phyloP scores from a whole-genome alignment of 2,329 filamentous ascomycete genomes.

The Coleophoma eucalyptorum region DNA sequence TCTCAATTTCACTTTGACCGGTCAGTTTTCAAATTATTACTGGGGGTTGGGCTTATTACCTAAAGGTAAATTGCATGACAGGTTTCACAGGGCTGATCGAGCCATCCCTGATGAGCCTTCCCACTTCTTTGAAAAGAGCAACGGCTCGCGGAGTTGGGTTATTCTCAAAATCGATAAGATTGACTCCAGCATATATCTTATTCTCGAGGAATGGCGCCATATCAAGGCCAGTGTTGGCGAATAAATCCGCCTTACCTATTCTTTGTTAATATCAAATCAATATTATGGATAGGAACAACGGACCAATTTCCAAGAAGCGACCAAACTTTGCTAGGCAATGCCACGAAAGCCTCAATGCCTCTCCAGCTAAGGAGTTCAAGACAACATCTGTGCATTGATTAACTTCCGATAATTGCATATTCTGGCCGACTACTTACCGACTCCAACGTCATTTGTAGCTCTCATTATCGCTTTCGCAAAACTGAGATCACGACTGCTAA shows the following conservation, averaged over 20 bases:
- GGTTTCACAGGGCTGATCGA: background rate
- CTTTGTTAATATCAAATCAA: too few relatives aligned
- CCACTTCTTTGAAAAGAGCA: constrained; percentile 6
- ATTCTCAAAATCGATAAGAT: constrained; percentile 11
- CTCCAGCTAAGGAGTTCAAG: background rate
- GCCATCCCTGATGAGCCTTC: background rate
- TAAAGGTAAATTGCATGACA: constrained; percentile 3
- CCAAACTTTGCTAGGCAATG: constrained; percentile 18
- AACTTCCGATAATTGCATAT: background rate
- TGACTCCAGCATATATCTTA: constrained; percentile 15
- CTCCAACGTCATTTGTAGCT: constrained; percentile 12
- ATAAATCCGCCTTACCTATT: constrained; percentile 3
- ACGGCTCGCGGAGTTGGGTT: background rate
- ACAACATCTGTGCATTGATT: background rate
- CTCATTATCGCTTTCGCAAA: constrained; percentile 24
- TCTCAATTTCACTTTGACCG: constrained; percentile 13
- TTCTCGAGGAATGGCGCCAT: constrained; percentile 23
- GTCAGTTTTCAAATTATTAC: constrained; percentile 26
- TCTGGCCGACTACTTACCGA: constrained; percentile 7
- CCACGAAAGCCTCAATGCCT: background rate
- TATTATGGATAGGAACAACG: too few relatives aligned
- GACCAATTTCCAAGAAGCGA: constrained; percentile 27
- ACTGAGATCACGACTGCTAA: constrained; percentile 31
- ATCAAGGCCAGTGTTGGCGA: constrained; percentile 3
- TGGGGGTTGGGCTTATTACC: constrained; percentile 20